These are phyloP conservation scores for Jasminum sambac DNA, from an alignment of 257 asterid genomes.

Conservation along the genomic window DNA sequence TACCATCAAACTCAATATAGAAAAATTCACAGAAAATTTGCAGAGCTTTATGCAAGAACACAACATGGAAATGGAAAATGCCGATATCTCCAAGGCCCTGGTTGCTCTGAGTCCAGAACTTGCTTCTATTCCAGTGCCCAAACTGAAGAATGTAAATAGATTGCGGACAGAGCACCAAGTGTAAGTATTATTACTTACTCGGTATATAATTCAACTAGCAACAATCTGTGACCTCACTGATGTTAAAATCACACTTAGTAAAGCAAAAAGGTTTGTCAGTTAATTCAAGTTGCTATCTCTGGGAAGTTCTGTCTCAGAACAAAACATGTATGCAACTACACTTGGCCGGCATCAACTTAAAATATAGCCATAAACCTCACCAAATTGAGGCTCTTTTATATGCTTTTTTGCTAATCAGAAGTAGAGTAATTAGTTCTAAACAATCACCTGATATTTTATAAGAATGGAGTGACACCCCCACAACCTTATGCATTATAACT, in stretches of 20 bases:
- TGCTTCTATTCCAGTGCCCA: constrained; percentile 80
- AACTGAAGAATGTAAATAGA: constrained; percentile 74
- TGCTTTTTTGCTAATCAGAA: not conserved
- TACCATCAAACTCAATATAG: constrained; percentile 64
- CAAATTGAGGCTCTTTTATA: not conserved
- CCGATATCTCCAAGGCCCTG: constrained; percentile 76
- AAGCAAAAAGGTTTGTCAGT: not conserved
- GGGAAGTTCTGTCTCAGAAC: not conserved
- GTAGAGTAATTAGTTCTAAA: not conserved
- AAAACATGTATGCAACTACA: not conserved
- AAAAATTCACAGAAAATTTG: constrained; percentile 62
- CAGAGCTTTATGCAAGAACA: constrained; percentile 60
- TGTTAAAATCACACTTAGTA: constrained; percentile 1
- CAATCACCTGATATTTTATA: not conserved
- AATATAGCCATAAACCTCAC: constrained; percentile 5
- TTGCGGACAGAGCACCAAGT: constrained; percentile 95
- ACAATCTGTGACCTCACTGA: not conserved
- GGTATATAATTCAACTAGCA: not conserved
- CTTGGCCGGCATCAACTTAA: not conserved
- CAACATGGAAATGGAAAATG: constrained; percentile 58
- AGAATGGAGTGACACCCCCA: not conserved
- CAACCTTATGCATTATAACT: constrained; percentile 4
- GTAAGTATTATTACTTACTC: constrained; percentile 43
- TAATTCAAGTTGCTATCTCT: not conserved
- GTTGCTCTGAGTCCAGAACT: constrained; percentile 72